Evolutionary conservation across 805 yeast species (phyloP), one percentile per base, ranked within the genome.

Genomic region (Ogataea paradorogensis): DNA sequence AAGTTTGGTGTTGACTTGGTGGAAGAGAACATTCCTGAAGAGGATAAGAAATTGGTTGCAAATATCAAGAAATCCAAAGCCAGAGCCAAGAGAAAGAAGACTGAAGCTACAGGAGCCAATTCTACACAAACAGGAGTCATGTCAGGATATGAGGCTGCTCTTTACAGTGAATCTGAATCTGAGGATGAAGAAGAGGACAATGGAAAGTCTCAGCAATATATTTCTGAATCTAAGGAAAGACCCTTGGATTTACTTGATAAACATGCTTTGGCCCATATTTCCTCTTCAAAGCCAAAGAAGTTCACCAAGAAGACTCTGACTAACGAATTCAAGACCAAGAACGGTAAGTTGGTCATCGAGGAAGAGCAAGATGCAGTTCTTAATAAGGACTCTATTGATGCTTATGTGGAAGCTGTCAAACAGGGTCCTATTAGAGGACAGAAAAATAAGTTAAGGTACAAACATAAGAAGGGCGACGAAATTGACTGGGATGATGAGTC

Each of bases 351-450:
- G 40, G 76, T 86, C 40, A 75, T 88, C 41, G 88, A 81, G 37
- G 63, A 62, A 26, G 72, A 71, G 30, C 83, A 78, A 41, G 59
- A 73, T 43, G 65, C 70, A 27, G 66, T 73, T 4, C 27, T 48
- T 16, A 65, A 66, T 16, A 63, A 65, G 20, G 66, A 69, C 32
- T 95, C 96, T 13, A 77, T 91, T 49, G 85, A 85, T 58, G 98
- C 97, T 0, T 93, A 93, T 61, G 76, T 89, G 50, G 96, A 89
- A 47, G 99, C 99, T 6, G 88, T 93, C 16, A 83, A 78, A 61
- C 85, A 84, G 53, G 97, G 93, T 16, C 98, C 98, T 22, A 80
- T 89, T 3, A 82, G 96, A 64, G 96, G 97, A 43, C 96, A 87
- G 70, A 80, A 78, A 68, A 90, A 90, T 64, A 88, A 80, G 67